Evolutionary conservation across 257 asterid genomes (phyloP), one percentile per base, ranked within the genome.

Genomic region (Verbascum thapsus): DNA sequence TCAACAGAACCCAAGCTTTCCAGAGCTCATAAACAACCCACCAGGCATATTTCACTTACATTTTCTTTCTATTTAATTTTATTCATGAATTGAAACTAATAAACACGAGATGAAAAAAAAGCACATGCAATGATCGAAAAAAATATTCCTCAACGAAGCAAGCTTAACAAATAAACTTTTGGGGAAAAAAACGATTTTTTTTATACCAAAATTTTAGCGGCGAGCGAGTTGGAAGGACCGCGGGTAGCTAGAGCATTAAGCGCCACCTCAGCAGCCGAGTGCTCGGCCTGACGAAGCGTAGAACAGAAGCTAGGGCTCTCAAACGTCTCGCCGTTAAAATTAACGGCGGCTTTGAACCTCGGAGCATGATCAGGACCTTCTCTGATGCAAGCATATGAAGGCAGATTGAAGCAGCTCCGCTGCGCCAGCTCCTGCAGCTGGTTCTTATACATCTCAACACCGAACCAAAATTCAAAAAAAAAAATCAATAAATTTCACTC

Each of bases 341-440:
- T 78, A 20, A 81, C 84, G 39, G 75, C 65, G 23, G 80, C 88
- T 53, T 75, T 81, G 73, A 81, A 81, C 23, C 80, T 69, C 71
- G 84, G 88, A 65, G 82, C 84, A 71, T 78, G 84, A 68, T 81
- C 82, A 18, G 88, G 84, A 56, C 88, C 82, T 73, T 81, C 88
- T 40, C 80, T 63, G 45, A 81, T 67, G 56, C 79, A 73, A 3
- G 75, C 38, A 53, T 81, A 81, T 22, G 88, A 71, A 23, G 84
- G 88, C 64, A 74, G 67, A 67, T 78, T 78, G 64, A 81, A 71
- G 76, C 82, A 81, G 79, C 88, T 75, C 81, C 76, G 66, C 56
- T 78, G 87, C 53, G 87, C 84, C 65, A 81, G 76, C 78, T 75
- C 81, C 63, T 81, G 87, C 40, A 78, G 74, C 79, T 75, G 84